Evolutionary conservation across 108 stramenopile species (phyloP).

Genomic region (Cylindrotheca fusiformis): DNA sequence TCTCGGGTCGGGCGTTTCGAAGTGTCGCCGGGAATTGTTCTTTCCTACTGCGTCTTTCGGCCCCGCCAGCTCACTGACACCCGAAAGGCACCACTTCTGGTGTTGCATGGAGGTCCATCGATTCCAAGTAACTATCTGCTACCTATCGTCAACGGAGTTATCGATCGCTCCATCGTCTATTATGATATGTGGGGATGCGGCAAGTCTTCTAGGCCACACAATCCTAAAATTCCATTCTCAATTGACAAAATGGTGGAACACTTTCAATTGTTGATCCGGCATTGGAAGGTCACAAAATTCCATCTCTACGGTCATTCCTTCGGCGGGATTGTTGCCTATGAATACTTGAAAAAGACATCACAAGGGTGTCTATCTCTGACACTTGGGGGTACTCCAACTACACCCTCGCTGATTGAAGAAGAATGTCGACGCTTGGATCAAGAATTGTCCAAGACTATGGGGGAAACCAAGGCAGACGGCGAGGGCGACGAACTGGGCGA

Average conservation of each 20-base stretch:
- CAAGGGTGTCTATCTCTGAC: slow-evolving; percentile 35
- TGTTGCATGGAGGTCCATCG: slow-evolving; percentile 71
- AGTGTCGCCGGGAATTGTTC: slow-evolving; percentile 5
- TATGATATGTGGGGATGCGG: slow-evolving; percentile 62
- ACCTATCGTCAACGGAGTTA: slow-evolving; percentile 51
- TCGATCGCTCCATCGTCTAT: slow-evolving; percentile 45
- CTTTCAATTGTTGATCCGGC: slow-evolving; percentile 30
- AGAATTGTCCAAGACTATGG: slow-evolving; percentile 6
- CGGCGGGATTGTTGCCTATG: slow-evolving; percentile 53
- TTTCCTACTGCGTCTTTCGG: slow-evolving; percentile 40
- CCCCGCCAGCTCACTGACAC: slow-evolving; percentile 32
- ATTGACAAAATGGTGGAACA: slow-evolving; percentile 38
- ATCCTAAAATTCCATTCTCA: slow-evolving; percentile 16
- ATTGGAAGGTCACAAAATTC: slow-evolving; percentile 32
- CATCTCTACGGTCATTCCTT: slow-evolving; percentile 57
- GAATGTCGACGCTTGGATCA: slow-evolving; percentile 34
- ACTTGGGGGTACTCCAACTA: slow-evolving; percentile 52
- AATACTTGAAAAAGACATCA: slow-evolving; percentile 26
- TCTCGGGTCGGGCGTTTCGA: slow-evolving; percentile 24
- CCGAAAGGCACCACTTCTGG: slow-evolving; percentile 39
- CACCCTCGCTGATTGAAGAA: slow-evolving; percentile 29
- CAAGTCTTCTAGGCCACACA: slow-evolving; percentile 28
- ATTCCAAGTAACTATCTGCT: slow-evolving; percentile 65
- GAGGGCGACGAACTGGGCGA: slow-evolving; percentile 4
- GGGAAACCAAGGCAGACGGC: slow-evolving; percentile 14